These are phyloP conservation scores for Trichoderma breve DNA, from an alignment of 2,329 filamentous ascomycete genomes.

Conservation along the genomic window DNA sequence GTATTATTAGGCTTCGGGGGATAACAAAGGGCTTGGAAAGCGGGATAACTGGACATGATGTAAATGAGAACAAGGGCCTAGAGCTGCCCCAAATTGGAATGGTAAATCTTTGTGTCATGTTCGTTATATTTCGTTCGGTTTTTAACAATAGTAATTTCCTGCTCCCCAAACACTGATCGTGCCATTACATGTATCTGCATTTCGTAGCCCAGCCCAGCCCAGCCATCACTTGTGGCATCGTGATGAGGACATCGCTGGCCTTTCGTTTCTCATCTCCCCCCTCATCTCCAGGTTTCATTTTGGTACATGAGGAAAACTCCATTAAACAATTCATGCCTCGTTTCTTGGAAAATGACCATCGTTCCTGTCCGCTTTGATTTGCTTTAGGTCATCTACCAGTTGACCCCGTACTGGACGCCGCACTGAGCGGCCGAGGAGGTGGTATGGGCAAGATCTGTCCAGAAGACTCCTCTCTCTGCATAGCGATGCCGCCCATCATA, in stretches of 20 bases:
- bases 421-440: conserved; percentile 39
- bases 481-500: conserved; percentile 39
- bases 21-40: background rate
- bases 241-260: background rate
- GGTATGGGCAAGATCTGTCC: conserved; percentile 30
- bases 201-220: conserved; percentile 17
- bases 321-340: background rate
- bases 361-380: background rate
- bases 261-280: background rate
- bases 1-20: background rate
- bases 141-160: background rate
- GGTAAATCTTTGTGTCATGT: background rate
- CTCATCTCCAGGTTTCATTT: background rate
- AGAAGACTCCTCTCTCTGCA: conserved; percentile 38
- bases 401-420: conserved; percentile 44
- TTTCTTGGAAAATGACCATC: background rate
- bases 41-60: background rate
- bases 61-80: background rate
- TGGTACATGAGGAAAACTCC: background rate
- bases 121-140: background rate
- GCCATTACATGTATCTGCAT: conserved; percentile 1
- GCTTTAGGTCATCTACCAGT: conserved; percentile 35
- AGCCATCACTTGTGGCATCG: conserved; percentile 26
- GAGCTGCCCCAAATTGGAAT: background rate
- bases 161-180: background rate